A percentile compares a stretch with the other conserved stretches of the same genome.
Evolutionary conservation across 768 basidiomycete species (phyloP).

Genomic region (Auriculariales sp.): DNA sequence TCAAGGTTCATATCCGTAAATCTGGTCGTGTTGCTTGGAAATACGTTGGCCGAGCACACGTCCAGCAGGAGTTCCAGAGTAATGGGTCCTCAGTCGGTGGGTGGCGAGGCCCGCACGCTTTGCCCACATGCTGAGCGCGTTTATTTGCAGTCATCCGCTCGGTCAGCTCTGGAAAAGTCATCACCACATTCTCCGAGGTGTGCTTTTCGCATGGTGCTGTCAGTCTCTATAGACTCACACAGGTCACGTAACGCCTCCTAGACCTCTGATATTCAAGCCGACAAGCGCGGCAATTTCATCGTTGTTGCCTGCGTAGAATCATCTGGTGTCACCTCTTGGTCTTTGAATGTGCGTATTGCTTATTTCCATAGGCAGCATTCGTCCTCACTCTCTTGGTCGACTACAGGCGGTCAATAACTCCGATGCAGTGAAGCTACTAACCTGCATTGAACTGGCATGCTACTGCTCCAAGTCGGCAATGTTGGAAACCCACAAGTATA

Average conservation of each 20-base stretch:
- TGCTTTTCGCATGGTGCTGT: slow-evolving; percentile 10
- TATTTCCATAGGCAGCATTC: too few relatives aligned
- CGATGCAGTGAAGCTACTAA: slow-evolving; percentile 67
- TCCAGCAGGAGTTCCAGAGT: slow-evolving; percentile 58
- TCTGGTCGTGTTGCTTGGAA: slow-evolving; percentile 72
- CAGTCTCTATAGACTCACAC: slow-evolving; percentile 5
- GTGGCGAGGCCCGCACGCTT: slow-evolving; percentile 13
- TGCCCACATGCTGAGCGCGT: background rate
- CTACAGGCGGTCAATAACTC: slow-evolving; percentile 64
- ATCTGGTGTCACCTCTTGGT: slow-evolving; percentile 67
- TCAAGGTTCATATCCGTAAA: slow-evolving; percentile 71
- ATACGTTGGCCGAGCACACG: slow-evolving; percentile 65
- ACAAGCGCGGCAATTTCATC: slow-evolving; percentile 79
- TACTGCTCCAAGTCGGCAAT: slow-evolving; percentile 60
- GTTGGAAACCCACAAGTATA: slow-evolving; percentile 49
- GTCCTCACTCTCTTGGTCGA: slow-evolving; percentile 4
- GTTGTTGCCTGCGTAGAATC: slow-evolving; percentile 71
- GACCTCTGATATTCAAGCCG: slow-evolving; percentile 64
- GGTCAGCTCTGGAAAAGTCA: slow-evolving; percentile 47
- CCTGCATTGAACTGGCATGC: slow-evolving; percentile 75
- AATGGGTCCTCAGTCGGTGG: slow-evolving; percentile 71
- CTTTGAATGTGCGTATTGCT: slow-evolving; percentile 48
- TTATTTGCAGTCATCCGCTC: slow-evolving; percentile 43
- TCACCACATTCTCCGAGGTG: slow-evolving; percentile 60
- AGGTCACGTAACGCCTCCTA: slow-evolving; percentile 12